Base-by-base conservation (phyloP, 805 yeast genomes). In the Nakazawaea siamensis region DNA sequence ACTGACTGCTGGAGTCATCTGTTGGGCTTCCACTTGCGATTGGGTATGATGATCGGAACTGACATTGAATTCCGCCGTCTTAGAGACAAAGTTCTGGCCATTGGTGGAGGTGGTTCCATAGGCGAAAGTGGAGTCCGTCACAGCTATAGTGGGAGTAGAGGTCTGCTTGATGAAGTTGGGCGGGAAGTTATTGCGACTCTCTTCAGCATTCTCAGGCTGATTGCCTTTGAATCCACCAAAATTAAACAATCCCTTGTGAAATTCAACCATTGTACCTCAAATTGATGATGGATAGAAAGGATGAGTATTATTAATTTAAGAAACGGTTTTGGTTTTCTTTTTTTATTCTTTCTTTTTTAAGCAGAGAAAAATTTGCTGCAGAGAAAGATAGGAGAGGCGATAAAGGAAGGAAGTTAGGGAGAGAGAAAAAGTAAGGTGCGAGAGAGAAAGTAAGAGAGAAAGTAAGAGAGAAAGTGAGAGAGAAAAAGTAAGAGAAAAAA, bases 121-220 rank as follows among this genome's bases (percentile, higher is more conserved):
- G 2, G 73, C 88, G 54, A 75, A 67, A 2, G 80, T 68, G 38
- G 68, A 68, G 41, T 72, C 70, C 31, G 76, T 66, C 8, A 80
- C 56, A 0, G 87, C 87, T 2, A 83, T 80, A 2, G 90, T 79
- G 14, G 88, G 83, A 4, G 76, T 63, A 1, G 76, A 63, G 1
- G 73, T 62, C 25, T 64, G 63, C 42, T 73, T 61, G 37, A 72
- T 39, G 44, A 59, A 52, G n/a, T 49, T 54, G 10, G 52, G 37
- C 5, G 62, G 62, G 35, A 56, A 55, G 7, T 23, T 29, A n/a
- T 28, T 34, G 41, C 35, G 42, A 40, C 27, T 40, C n/a, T n/a
- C n/a, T n/a, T n/a, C n/a, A n/a, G n/a, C n/a, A n/a, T n/a, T n/a
- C n/a, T n/a, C n/a, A n/a, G n/a, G n/a, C n/a, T n/a, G n/a, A n/a